phyloP scores from a whole-genome alignment of 225 moss, liverwort and hornwort genomes.

The Marchantia paleacea region DNA sequence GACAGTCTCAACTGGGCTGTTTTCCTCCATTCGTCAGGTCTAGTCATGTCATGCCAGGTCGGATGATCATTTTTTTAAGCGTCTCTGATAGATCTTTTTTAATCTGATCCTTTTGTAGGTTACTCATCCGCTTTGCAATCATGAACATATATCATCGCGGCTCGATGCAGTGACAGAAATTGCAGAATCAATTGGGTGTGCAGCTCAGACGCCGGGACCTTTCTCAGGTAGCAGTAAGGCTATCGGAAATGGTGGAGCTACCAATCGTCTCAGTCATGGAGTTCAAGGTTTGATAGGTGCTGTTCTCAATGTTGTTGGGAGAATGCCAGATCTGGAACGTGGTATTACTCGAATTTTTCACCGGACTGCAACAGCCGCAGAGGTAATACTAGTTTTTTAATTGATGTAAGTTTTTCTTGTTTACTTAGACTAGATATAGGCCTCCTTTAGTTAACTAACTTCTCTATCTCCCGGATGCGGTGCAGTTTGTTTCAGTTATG shows the following conservation, averaged over 20 bases:
- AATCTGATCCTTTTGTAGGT: constrained; percentile 49
- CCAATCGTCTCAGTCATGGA: constrained; percentile 36
- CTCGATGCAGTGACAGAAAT: constrained; percentile 88
- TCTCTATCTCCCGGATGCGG: too few relatives aligned
- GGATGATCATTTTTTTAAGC: neutral
- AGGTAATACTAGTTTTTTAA: constrained; percentile 46
- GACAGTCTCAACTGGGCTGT: neutral
- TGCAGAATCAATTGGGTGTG: constrained; percentile 68
- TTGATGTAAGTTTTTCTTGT: too few relatives aligned
- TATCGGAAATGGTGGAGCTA: constrained; percentile 42
- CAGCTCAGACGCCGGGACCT: constrained; percentile 49
- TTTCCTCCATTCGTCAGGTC: neutral
- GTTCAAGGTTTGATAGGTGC: constrained; percentile 59
- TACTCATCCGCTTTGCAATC: constrained; percentile 82
- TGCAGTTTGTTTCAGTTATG: constrained; percentile 94
- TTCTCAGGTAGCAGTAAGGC: constrained; percentile 44
- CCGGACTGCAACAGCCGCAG: constrained; percentile 82
- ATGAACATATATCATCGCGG: constrained; percentile 57
- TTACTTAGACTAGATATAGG: too few relatives aligned
- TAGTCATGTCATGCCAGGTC: neutral
- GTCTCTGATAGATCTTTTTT: neutral
- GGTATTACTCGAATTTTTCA: constrained; percentile 91
- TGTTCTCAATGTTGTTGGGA: constrained; percentile 61
- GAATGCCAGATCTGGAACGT: constrained; percentile 87
- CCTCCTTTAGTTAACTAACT: too few relatives aligned